A percentile compares a stretch with the other conserved stretches of the same genome.
Conservation (phyloP, 176 grass and related monocot species). For the Melocanna baccifera region DNA sequence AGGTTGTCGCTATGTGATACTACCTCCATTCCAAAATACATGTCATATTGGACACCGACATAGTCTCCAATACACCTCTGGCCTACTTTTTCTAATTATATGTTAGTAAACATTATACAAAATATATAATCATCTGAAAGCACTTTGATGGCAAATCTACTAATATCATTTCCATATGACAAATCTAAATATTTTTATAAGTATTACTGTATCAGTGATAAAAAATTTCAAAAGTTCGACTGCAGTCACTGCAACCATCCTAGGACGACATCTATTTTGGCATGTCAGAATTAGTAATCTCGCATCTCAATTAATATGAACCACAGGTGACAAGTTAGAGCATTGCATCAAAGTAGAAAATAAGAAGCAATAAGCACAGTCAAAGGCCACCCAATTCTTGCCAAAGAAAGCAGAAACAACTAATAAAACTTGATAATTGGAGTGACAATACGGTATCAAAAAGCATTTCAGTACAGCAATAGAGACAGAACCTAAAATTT, state of each 20-base stretch:
- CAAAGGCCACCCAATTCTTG: background rate
- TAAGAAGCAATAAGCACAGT: conserved; percentile 7
- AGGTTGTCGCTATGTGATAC: background rate
- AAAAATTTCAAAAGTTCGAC: background rate
- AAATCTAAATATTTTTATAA: background rate
- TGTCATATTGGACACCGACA: background rate
- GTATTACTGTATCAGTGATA: background rate
- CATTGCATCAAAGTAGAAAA: background rate
- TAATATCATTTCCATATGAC: background rate
- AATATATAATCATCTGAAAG: background rate
- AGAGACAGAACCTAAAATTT: conserved; percentile 76
- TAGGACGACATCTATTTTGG: background rate
- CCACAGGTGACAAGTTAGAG: background rate
- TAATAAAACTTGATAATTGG: background rate
- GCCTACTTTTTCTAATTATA: background rate
- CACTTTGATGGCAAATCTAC: background rate
- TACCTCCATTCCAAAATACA: background rate
- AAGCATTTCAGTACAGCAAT: conserved; percentile 7
- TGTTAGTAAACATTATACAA: background rate
- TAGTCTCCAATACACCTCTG: background rate
- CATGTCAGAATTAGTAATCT: background rate
- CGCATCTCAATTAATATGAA: background rate
- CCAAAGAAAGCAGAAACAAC: conserved; percentile 15
- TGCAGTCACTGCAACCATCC: background rate
- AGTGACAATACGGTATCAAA: background rate